Conservation (phyloP, 2,329 filamentous ascomycete species). For the Neobulgaria alba region DNA sequence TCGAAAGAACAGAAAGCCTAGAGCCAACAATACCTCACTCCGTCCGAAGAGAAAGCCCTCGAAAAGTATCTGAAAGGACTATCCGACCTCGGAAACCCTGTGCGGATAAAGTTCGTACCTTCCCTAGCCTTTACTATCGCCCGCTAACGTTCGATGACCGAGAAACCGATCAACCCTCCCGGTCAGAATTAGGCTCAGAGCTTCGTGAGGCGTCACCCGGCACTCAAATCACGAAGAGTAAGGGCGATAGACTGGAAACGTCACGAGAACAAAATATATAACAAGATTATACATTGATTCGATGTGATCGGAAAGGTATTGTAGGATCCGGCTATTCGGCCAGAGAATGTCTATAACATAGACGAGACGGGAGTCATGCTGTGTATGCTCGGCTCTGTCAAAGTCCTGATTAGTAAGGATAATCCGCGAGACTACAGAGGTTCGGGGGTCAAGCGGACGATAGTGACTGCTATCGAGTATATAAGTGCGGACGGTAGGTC, state of each 20-base stretch:
- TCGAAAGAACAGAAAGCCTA: constrained; percentile 26
- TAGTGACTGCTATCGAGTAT: constrained; percentile 12
- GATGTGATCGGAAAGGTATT: constrained; percentile 24
- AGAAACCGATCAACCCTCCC: too few relatives aligned
- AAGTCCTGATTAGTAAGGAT: constrained; percentile 27
- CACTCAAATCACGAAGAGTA: too few relatives aligned
- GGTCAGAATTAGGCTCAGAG: too few relatives aligned
- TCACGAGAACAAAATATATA: neutral
- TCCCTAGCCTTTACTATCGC: too few relatives aligned
- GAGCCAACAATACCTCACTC: constrained; percentile 25
- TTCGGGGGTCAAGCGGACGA: constrained; percentile 23
- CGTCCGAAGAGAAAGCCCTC: constrained; percentile 21
- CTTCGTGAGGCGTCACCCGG: too few relatives aligned
- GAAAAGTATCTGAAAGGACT: neutral
- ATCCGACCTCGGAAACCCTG: neutral
- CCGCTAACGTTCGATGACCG: too few relatives aligned
- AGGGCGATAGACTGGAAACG: too few relatives aligned
- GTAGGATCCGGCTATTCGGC: constrained; percentile 9
- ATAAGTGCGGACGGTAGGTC: constrained; percentile 21
- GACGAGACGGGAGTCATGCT: constrained; percentile 31
- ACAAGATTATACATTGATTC: constrained; percentile 13
- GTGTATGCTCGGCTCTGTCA: constrained; percentile 21
- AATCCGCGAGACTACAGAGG: too few relatives aligned
- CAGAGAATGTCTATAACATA: constrained; percentile 21
- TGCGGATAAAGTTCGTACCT: too few relatives aligned